Evolutionary conservation across 2,329 filamentous ascomycete species (phyloP).

Genomic region (Arthrobotrys sphaeroides): DNA sequence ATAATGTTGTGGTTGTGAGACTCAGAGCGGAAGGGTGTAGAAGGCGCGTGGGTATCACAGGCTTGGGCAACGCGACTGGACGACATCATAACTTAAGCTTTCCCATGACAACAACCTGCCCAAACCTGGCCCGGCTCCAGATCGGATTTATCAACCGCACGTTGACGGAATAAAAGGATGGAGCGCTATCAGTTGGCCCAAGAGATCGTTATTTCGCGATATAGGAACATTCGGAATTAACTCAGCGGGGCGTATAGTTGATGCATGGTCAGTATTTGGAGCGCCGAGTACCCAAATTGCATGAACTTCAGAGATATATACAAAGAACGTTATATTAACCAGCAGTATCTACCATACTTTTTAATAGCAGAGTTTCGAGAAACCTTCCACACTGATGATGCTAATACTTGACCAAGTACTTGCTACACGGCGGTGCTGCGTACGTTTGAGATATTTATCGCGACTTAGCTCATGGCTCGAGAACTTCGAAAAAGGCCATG

Average conservation of each 20-base stretch:
- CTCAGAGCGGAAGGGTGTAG: not conserved
- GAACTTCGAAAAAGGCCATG: too few relatives aligned
- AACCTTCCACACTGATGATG: too few relatives aligned
- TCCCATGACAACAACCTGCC: constrained; percentile 14
- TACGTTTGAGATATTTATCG: constrained; percentile 1
- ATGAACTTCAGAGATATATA: too few relatives aligned
- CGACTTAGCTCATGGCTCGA: not conserved
- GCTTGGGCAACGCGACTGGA: constrained; percentile 11
- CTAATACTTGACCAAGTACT: too few relatives aligned
- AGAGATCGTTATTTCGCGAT: too few relatives aligned
- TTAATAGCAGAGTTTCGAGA: too few relatives aligned
- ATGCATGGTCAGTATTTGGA: too few relatives aligned
- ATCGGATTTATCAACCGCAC: not conserved
- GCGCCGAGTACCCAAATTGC: too few relatives aligned
- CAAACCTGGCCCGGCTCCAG: not conserved
- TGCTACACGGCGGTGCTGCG: not conserved
- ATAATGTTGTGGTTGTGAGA: not conserved
- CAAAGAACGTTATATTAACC: not conserved
- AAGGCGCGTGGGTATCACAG: constrained; percentile 12
- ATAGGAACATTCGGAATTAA: too few relatives aligned
- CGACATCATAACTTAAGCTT: constrained; percentile 8
- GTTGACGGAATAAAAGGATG: not conserved
- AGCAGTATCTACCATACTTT: too few relatives aligned
- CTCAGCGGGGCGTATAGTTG: too few relatives aligned
- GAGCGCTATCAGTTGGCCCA: too few relatives aligned